Evolutionary conservation across 2,329 filamentous ascomycete species (phyloP), one percentile per base, ranked within the genome.

Genomic region (Cryphonectria naterciae): DNA sequence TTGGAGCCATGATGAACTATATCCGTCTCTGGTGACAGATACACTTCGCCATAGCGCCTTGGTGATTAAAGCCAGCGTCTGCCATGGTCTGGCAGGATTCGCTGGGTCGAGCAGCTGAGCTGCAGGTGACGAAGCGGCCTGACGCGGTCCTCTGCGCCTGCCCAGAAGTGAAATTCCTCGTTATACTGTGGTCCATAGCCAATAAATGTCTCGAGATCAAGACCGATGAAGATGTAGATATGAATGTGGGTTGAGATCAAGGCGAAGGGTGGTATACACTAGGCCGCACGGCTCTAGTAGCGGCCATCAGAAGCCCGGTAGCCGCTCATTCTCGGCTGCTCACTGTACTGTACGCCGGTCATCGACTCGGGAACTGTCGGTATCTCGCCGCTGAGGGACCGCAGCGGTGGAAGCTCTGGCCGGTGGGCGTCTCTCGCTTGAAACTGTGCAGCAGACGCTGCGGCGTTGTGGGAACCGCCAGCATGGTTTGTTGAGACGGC

Each of bases 331-430:
- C 84, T 81, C 2, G 85, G 81, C 7, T 81, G 80, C 39, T 89
- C 87, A 46, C 58, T 68, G 67, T 91, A 91, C 76, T 91, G 89
- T 7, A 91, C 88, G 1, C 89, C 89, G 1, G 87, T 89, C 89
- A 91, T 91, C 0, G 87, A 87, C 32, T 91, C 89, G 1, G 88
- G 85, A 0, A 79, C 80, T 41, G 79, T 81, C 6, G 81, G 76
- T 11, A 85, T 77, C 69, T 79, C 80, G 66, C 81, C 81, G 75
- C 83, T 85, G 22, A 89, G 78, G 22, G 85, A 84, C 15, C 88
- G 83, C 49, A 91, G 81, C 1, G 88, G 88, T 17, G 88, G 88
- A 41, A 91, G 80, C 75, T 89, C 85, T 19, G 84, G 83, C 28
- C 86, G 82, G 13, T 78, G 74, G 1, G 74, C 65, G 68, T 77